These are phyloP conservation scores for Colletotrichum tropicale DNA, from an alignment of 2,329 filamentous ascomycete species.

Conservation along the genomic window DNA sequence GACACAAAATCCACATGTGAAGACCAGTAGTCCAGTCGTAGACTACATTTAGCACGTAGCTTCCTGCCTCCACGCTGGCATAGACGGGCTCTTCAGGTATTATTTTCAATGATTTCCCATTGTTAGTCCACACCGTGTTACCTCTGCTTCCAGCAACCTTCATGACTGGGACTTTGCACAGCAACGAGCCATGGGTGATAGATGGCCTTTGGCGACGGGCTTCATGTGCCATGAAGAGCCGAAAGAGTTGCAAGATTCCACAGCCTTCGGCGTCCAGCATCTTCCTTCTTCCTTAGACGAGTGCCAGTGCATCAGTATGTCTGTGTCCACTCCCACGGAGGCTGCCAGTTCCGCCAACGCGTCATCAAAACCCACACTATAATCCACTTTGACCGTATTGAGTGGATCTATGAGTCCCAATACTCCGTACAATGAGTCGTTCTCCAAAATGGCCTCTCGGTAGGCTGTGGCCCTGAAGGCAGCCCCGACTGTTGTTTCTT, in stretches of 20 bases:
- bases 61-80: background rate
- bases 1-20: background rate
- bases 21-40: background rate
- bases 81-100: too few species aligned
- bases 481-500: background rate
- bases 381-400: background rate
- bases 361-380: background rate
- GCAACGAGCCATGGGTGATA: background rate
- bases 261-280: background rate
- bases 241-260: fast-evolving
- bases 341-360: background rate
- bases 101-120: background rate
- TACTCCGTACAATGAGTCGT: background rate
- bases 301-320: background rate
- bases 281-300: background rate
- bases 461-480: background rate
- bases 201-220: background rate
- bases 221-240: background rate
- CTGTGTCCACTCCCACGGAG: background rate
- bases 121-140: background rate
- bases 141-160: background rate
- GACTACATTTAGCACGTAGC: background rate
- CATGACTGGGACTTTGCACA: background rate
- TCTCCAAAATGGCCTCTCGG: background rate
- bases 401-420: background rate